Conservation (phyloP, 164 flowering plant genomes). For the Magnolia sinica region DNA sequence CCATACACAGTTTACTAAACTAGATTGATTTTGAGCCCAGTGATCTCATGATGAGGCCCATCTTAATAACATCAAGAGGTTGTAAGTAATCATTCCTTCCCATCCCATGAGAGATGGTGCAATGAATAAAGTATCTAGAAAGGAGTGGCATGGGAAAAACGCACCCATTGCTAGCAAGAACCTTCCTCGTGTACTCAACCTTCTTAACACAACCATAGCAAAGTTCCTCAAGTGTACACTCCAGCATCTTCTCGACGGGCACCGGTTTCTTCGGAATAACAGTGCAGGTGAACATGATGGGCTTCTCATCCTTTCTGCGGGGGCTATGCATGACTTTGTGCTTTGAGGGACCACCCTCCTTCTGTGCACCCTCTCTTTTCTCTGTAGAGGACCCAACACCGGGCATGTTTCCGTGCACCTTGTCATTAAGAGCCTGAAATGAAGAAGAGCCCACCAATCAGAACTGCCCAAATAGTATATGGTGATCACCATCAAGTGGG, state of each 20-base stretch:
- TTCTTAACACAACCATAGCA: constrained; percentile 60
- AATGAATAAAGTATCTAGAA: too few species aligned
- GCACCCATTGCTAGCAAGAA: constrained; percentile 45
- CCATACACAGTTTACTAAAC: too few species aligned
- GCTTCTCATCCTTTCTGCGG: constrained; percentile 22
- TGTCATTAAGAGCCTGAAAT: constrained; percentile 18
- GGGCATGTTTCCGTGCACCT: constrained; percentile 11
- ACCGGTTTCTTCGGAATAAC: constrained; percentile 34
- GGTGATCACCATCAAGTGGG: not conserved
- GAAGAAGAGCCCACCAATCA: not conserved
- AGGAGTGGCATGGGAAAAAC: constrained; percentile 3
- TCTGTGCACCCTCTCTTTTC: not conserved
- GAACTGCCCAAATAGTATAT: not conserved
- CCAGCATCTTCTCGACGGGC: constrained; percentile 52
- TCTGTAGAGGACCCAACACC: not conserved
- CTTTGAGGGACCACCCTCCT: constrained; percentile 1
- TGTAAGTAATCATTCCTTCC: too few species aligned
- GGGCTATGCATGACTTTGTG: constrained; percentile 2
- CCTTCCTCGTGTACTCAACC: constrained; percentile 53
- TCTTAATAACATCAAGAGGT: too few species aligned
- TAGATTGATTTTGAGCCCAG: too few species aligned
- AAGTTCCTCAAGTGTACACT: constrained; percentile 78
- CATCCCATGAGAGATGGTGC: too few species aligned
- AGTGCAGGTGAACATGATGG: constrained; percentile 56
- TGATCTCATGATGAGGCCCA: too few species aligned